Percentiles rank a stretch among this genome's conserved stretches.
Evolutionary conservation across 495 filamentous ascomycete species (phyloP).

Genomic region (Sphaerosporella brunnea): DNA sequence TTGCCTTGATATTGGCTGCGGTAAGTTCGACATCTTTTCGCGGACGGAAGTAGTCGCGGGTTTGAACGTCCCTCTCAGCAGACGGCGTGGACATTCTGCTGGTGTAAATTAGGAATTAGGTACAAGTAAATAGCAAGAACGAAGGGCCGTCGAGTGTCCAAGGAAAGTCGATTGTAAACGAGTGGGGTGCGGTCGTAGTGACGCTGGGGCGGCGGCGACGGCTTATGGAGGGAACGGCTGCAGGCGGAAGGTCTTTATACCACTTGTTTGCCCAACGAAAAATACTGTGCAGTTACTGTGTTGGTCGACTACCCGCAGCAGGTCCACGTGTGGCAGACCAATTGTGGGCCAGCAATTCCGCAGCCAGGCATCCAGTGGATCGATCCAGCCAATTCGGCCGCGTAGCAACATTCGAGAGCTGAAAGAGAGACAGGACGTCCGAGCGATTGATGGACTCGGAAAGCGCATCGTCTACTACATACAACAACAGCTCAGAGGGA

Average conservation of each 20-base stretch:
- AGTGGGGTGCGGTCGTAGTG: not conserved
- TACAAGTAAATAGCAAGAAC: not conserved
- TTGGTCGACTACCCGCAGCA: no score
- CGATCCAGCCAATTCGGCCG: no score
- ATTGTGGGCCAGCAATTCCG: no score
- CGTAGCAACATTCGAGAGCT: no score
- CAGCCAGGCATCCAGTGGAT: no score
- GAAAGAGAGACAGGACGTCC: no score
- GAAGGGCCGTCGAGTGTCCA: no score
- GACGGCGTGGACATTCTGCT: slow-evolving; percentile 1
- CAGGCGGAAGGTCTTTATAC: not conserved
- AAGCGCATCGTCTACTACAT: no score
- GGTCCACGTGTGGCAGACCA: no score
- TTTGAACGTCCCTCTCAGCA: slow-evolving; percentile 1
- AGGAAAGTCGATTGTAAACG: not conserved
- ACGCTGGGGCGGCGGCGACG: not conserved
- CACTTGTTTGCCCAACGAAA: not conserved
- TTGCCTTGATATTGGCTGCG: not conserved
- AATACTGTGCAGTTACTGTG: not conserved
- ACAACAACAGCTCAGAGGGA: no score
- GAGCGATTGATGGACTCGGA: no score
- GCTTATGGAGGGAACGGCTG: not conserved
- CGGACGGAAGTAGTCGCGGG: not conserved
- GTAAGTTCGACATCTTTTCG: not conserved
- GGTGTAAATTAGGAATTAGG: not conserved